phyloP scores from a whole-genome alignment of 345 rosid genomes.

The Syzygium grande region DNA sequence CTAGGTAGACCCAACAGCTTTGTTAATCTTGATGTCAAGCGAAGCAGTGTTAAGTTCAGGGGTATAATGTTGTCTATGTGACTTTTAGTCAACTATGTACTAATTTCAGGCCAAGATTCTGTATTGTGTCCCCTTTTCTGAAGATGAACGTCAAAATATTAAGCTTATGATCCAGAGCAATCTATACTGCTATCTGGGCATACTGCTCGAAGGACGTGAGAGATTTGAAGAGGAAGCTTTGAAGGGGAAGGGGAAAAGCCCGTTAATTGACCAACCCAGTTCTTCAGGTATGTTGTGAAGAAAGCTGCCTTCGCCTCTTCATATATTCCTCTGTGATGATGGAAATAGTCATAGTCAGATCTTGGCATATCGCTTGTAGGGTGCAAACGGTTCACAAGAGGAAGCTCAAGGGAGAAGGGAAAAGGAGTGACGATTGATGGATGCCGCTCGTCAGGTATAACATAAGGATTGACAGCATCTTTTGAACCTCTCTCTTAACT shows the following conservation, averaged over 20 bases:
- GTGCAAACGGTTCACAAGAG: not conserved
- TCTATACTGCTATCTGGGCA: slow-evolving; percentile 58
- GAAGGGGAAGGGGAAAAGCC: slow-evolving; percentile 28
- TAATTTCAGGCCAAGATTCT: slow-evolving; percentile 70
- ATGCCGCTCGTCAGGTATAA: not conserved
- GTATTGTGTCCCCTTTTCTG: slow-evolving; percentile 65
- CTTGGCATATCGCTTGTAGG: not conserved
- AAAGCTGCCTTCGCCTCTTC: not conserved
- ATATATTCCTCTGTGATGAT: not conserved
- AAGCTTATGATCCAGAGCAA: slow-evolving; percentile 73
- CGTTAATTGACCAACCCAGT: slow-evolving; percentile 23
- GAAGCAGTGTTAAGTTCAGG: not conserved
- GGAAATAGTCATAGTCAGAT: not conserved
- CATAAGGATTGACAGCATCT: not conserved
- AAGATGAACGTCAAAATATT: slow-evolving; percentile 55
- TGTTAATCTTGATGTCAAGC: not conserved
- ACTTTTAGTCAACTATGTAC: not conserved
- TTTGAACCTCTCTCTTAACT: not conserved
- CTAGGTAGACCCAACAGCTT: not conserved
- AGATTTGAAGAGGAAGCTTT: slow-evolving; percentile 32
- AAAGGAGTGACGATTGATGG: not conserved
- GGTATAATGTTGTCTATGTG: not conserved
- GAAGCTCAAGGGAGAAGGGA: not conserved
- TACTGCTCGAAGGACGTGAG: slow-evolving; percentile 55
- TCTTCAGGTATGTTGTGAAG: slow-evolving; percentile 23